phyloP scores from a whole-genome alignment of 495 filamentous ascomycete genomes.

The Paragyromitra xinjiangensis region DNA sequence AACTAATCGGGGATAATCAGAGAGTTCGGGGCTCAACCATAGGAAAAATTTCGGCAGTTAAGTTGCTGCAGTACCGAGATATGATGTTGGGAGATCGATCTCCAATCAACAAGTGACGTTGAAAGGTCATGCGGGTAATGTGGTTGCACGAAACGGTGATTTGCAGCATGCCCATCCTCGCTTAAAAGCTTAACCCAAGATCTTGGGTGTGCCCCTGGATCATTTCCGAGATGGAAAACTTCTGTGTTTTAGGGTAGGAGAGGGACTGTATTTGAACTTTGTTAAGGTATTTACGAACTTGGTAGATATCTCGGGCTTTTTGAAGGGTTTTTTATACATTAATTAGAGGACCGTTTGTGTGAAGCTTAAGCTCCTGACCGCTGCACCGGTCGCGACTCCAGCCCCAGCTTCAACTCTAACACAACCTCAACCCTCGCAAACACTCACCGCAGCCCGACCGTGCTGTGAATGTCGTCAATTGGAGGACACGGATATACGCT shows the following conservation, averaged over 20 bases:
- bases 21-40: background rate
- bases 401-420: background rate
- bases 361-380: background rate
- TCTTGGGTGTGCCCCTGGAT: background rate
- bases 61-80: background rate
- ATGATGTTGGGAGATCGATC: background rate
- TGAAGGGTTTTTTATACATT: background rate
- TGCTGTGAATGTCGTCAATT: background rate
- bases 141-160: background rate
- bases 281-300: background rate
- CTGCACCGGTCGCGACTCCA: background rate
- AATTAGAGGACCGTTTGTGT: background rate
- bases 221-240: background rate
- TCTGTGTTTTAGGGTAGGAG: background rate
- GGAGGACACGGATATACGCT: background rate
- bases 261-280: background rate
- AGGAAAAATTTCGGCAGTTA: background rate
- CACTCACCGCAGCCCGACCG: background rate
- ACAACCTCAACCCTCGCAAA: background rate
- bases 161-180: slow-evolving; percentile 32
- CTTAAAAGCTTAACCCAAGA: slow-evolving; percentile 47
- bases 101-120: background rate
- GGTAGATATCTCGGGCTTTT: background rate
- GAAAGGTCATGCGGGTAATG: background rate
- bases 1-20: background rate